Conservation (phyloP, 2,329 filamentous ascomycete genomes). For the Elsinoe australis region DNA sequence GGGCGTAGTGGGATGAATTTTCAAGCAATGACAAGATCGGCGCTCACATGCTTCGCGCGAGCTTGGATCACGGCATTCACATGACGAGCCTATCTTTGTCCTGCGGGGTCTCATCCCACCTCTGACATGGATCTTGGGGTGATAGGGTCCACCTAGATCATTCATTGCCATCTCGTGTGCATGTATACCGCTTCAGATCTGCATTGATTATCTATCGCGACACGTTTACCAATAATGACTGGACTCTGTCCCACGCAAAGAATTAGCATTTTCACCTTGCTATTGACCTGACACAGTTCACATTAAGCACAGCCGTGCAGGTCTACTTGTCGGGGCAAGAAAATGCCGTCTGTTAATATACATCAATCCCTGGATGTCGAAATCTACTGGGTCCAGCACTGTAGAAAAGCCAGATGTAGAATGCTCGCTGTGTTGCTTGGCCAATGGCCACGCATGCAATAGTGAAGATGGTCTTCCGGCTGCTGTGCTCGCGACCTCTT, state of each 20-base stretch:
- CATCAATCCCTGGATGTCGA: neutral
- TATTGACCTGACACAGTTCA: too few relatives aligned
- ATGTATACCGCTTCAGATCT: neutral
- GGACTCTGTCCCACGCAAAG: too few relatives aligned
- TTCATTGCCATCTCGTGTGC: neutral
- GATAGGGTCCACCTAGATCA: conserved; percentile 2
- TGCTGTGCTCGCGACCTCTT: too few relatives aligned
- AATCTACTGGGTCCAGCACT: neutral
- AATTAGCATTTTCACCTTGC: too few relatives aligned
- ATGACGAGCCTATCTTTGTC: neutral
- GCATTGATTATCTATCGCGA: neutral
- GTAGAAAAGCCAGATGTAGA: too few relatives aligned
- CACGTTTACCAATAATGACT: too few relatives aligned
- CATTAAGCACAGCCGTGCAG: too few relatives aligned
- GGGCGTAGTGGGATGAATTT: neutral
- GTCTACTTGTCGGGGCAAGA: too few relatives aligned
- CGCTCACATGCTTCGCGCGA: neutral
- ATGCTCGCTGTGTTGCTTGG: neutral
- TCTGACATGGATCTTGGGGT: neutral
- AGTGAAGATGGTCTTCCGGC: neutral
- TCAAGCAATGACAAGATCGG: conserved; percentile 6
- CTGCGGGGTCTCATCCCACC: conserved; percentile 11
- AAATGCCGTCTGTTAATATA: too few relatives aligned
- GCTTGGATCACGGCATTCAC: conserved; percentile 5
- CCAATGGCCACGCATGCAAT: neutral